Base-by-base conservation (phyloP, 208 protist species). In the Leishmania arabica region DNA sequence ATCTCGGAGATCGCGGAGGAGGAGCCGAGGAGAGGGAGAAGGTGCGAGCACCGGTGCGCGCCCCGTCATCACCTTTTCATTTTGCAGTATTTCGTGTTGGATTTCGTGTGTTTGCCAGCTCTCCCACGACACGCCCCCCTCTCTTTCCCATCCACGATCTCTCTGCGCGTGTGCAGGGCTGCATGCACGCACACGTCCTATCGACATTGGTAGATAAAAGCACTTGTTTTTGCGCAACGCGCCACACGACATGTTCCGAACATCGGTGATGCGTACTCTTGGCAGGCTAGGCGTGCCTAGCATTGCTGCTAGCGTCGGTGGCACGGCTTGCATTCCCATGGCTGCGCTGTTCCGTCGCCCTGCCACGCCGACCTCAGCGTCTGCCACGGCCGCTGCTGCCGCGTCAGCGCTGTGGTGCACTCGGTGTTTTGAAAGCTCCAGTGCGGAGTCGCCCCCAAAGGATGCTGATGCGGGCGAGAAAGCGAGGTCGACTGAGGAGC, bases 351-450 rank as follows among this genome's bases (percentile, higher is more conserved):
- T 56, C 54, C 73, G 73, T 24, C 73, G 31, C 19, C 1, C 34
- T 37, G 34, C 34, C 3, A 31, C 31, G n/a, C 54, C 71, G 47
- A 17, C 51, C 8, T 24, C 42, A 51, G 21, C 24, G 2, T n/a
- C 40, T 58, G 71, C 71, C 47, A 40, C 24, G 3, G 17, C 49
- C 49, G 49, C 49, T 42, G 27, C 73, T 45, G 54, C 54, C 0
- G 17, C 34, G 51, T n/a, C 73, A 62, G 34, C 73, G 49, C 54
- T 77, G 19, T 77, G 31, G 49, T 77, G 51, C 54, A 9, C 73
- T 40, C 54, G 73, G 31, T 49, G 37, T 56, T 77, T 45, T 62
- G 73, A 64, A 62, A 65, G 73, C 73, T 31, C 53, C 73, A 65
- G 37, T 17, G 54, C 37, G 1, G 53, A 27, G n/a, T 21, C 54